Evolutionary conservation across 805 yeast genomes (phyloP).

Genomic region (baker's yeast (Saccharomyces cerevisiae)): DNA sequence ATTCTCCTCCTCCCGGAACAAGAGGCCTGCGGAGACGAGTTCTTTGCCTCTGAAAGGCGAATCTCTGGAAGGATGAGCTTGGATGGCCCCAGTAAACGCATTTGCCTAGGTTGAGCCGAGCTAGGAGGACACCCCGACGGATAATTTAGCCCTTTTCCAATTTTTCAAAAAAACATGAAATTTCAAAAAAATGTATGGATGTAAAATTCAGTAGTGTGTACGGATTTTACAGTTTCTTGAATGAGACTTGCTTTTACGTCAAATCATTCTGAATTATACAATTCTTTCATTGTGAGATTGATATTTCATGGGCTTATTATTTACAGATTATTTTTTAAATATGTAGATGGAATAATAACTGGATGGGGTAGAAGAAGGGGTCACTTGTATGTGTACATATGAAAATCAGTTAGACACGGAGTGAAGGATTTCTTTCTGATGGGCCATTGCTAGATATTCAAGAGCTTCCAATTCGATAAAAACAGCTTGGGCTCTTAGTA

Average conservation of each 20-base stretch:
- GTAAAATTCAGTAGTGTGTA: background rate
- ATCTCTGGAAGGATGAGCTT: background rate
- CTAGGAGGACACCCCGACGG: too few species aligned
- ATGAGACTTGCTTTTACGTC: too few species aligned
- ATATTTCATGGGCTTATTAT: background rate
- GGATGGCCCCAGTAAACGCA: too few species aligned
- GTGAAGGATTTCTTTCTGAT: conserved; percentile 93
- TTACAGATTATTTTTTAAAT: background rate
- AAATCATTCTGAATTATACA: too few species aligned
- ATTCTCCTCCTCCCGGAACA: background rate
- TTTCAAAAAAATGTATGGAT: background rate
- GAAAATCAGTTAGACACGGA: conserved; percentile 49
- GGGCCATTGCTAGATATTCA: conserved; percentile 40
- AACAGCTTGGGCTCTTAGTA: conserved; percentile 70
- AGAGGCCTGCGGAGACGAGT: background rate
- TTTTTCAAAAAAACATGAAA: background rate
- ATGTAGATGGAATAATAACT: background rate
- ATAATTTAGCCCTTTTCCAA: too few species aligned
- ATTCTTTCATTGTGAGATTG: background rate
- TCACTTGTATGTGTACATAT: background rate
- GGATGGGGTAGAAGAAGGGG: background rate
- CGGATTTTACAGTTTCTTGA: background rate
- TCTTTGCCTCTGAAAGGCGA: background rate
- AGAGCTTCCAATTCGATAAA: conserved; percentile 67
- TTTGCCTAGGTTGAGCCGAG: background rate